Evolutionary conservation across 176 grass and related monocot genomes (phyloP).

Genomic region (Poa annua): DNA sequence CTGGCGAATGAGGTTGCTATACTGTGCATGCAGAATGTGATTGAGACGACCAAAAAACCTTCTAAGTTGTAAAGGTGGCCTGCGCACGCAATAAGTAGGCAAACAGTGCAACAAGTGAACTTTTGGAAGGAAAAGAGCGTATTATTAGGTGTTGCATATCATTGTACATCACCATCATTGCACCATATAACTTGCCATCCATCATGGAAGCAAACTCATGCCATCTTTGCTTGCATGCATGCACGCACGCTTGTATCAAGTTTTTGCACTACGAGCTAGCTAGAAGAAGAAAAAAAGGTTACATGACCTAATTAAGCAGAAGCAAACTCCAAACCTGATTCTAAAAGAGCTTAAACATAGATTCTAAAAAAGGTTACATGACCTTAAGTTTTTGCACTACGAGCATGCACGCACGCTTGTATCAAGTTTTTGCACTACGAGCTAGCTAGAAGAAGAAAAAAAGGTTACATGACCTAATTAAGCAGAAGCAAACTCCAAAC

Average conservation of each 20-base stretch:
- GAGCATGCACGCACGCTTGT: slow-evolving; percentile 35
- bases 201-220: slow-evolving; percentile 65
- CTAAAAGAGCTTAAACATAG: slow-evolving; percentile 49
- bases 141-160: slow-evolving; percentile 52
- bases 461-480: slow-evolving; percentile 44
- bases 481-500: slow-evolving; percentile 47
- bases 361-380: no score
- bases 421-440: slow-evolving; percentile 29
- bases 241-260: slow-evolving; percentile 18
- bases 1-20: neutral
- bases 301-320: slow-evolving; percentile 53
- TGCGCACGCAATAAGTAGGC: slow-evolving; percentile 36
- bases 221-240: slow-evolving; percentile 60
- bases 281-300: neutral
- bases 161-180: slow-evolving; percentile 55
- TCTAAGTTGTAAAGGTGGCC: slow-evolving; percentile 12
- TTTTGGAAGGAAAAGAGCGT: slow-evolving; percentile 45
- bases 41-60: neutral
- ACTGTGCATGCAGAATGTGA: slow-evolving; percentile 16
- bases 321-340: slow-evolving; percentile 41
- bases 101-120: slow-evolving; percentile 37
- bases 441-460: neutral
- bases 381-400: no score
- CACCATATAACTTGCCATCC: slow-evolving; percentile 48
- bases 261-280: slow-evolving; percentile 23